phyloP scores from a whole-genome alignment of 1,284 basidiomycete species.

The Leccinum huronense region DNA sequence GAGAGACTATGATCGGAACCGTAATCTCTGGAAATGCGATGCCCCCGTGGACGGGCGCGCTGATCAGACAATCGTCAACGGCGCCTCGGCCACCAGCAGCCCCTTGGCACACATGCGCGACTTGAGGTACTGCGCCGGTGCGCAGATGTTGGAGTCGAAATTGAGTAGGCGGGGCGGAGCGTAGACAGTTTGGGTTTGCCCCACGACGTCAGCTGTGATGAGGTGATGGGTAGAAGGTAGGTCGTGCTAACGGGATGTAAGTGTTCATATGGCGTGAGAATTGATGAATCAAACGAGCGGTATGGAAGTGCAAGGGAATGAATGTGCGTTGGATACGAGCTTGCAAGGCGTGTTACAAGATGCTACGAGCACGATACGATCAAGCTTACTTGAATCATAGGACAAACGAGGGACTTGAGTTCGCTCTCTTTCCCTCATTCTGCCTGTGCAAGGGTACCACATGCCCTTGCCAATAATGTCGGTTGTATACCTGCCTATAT shows the following conservation, averaged over 20 bases:
- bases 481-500: conserved; percentile 94
- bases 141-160: conserved; percentile 84
- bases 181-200: conserved; percentile 84
- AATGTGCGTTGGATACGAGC: conserved; percentile 78
- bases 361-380: neutral
- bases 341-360: conserved; percentile 42
- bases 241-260: conserved; percentile 86
- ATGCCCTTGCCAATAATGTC: conserved; percentile 92
- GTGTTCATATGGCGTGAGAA: conserved; percentile 76
- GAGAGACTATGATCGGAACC: conserved; percentile 76
- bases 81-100: conserved; percentile 73
- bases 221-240: conserved; percentile 84
- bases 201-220: conserved; percentile 70
- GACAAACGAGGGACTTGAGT: conserved; percentile 88
- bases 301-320: conserved; percentile 79
- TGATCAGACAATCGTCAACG: conserved; percentile 77
- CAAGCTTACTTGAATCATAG: conserved; percentile 90
- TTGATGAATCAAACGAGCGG: conserved; percentile 67
- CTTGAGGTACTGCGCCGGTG: conserved; percentile 85
- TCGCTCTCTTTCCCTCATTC: conserved; percentile 68
- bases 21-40: conserved; percentile 94
- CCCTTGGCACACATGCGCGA: conserved; percentile 86
- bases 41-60: conserved; percentile 64
- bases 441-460: conserved; percentile 55
- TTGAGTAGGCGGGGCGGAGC: conserved; percentile 75